Conservation (phyloP, 164 flowering plant genomes). For the Pachysandra terminalis region DNA sequence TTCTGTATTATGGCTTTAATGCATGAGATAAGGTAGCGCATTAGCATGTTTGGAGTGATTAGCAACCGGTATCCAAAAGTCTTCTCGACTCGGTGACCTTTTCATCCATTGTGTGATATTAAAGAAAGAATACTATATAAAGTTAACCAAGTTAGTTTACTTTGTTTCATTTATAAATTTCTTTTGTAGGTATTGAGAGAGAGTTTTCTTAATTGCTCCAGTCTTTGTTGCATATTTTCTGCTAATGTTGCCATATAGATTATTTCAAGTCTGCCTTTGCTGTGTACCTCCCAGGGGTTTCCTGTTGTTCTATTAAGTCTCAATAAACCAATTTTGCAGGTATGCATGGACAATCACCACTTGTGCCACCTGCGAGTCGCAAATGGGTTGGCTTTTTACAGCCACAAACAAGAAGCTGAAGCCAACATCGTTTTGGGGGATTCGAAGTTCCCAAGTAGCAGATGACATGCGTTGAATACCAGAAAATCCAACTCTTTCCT, state of each 20-base stretch:
- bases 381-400: slow-evolving; percentile 85
- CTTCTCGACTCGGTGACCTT: too few relatives aligned
- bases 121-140: too few relatives aligned
- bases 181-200: too few relatives aligned
- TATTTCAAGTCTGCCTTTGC: not conserved
- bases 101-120: too few relatives aligned
- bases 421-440: slow-evolving; percentile 85
- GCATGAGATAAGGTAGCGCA: too few relatives aligned
- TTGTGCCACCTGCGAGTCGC: slow-evolving; percentile 68
- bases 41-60: too few relatives aligned
- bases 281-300: not conserved
- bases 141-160: too few relatives aligned
- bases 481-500: too few relatives aligned
- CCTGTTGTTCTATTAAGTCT: not conserved
- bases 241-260: not conserved
- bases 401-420: slow-evolving; percentile 58
- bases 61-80: too few relatives aligned
- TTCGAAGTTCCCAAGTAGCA: slow-evolving; percentile 67
- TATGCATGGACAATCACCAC: slow-evolving; percentile 81
- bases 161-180: too few relatives aligned
- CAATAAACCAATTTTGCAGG: slow-evolving; percentile 33
- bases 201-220: too few relatives aligned
- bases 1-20: too few relatives aligned
- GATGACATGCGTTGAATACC: slow-evolving; percentile 32
- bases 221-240: not conserved